Base-by-base conservation (phyloP, 352 stramenopile genomes). In the Pythium chondricola region DNA sequence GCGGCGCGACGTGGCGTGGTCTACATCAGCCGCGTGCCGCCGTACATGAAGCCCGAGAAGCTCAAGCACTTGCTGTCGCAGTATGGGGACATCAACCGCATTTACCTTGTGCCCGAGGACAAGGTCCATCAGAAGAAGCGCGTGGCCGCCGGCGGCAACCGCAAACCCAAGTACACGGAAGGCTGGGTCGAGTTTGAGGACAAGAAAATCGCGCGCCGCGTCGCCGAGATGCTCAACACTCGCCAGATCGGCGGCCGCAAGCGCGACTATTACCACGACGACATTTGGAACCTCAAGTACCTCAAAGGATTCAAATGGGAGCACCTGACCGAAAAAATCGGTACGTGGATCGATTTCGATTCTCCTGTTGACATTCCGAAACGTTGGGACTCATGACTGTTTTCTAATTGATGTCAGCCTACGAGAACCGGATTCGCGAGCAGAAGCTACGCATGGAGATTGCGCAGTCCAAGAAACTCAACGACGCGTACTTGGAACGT, bases 231-330 rank as follows among this genome's bases (percentile, higher is more conserved):
- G 59, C 78, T 99, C 47, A 99, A 99, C 73, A 96, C 87, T 63
- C 76, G 72, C 40, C 71, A 79, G 53, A 94, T 97, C 26, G 92
- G 91, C 45, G 88, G 91, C 44, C 97, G 97, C 53, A 97, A 98
- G 57, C 85, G 85, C 55, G 79, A 92, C 43, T 97, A 97, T 65
- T 98, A 98, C 84, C 94, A 98, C 65, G 95, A 97, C 61, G 87
- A 98, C 65, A 88, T 99, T 25, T 99, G 97, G 97, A 98, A 97
- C 66, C 69, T 99, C 52, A 99, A 99, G 73, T 99, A 99, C 76
- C 74, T 99, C 55, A 89, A 87, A 32, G 93, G 95, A 18, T 99
- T 99, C 68, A 98, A 99, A 68, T 99, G 97, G 97, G 81, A 91
- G 33, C 93, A 99, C 58, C 68, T 99, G 30, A 98, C 95, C 3